Percentiles rank a stretch among this genome's conserved stretches.
Conservation (phyloP, 768 basidiomycete species). For the Dioszegia aurantiaca region DNA sequence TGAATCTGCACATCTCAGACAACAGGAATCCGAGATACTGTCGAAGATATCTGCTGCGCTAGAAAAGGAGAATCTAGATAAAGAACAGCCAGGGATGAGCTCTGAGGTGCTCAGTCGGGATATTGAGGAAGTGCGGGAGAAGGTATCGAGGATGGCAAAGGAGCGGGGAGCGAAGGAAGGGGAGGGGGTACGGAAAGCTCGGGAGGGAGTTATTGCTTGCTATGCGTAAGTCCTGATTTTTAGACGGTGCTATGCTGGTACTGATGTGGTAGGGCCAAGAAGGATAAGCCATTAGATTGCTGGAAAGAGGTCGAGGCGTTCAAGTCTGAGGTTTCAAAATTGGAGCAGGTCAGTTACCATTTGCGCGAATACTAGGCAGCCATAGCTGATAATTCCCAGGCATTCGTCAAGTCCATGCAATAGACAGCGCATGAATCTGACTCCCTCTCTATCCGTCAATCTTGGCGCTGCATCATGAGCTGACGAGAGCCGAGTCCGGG, state of each 20-base stretch:
- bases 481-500: too few relatives aligned
- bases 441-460: too few relatives aligned
- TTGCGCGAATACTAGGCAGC: not conserved
- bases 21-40: constrained; percentile 49
- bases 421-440: constrained; percentile 22
- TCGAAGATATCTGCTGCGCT: constrained; percentile 47
- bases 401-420: constrained; percentile 47
- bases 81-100: constrained; percentile 48
- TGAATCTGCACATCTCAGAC: constrained; percentile 47
- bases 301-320: constrained; percentile 52
- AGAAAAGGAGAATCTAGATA: constrained; percentile 52
- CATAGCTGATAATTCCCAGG: constrained; percentile 24
- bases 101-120: constrained; percentile 48
- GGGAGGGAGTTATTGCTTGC: constrained; percentile 47
- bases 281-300: constrained; percentile 51
- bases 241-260: not conserved
- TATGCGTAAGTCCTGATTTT: constrained; percentile 47
- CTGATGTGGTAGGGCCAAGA: constrained; percentile 39
- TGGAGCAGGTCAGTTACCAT: constrained; percentile 49
- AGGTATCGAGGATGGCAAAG: constrained; percentile 46
- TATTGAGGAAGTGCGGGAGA: constrained; percentile 52
- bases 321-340: constrained; percentile 50
- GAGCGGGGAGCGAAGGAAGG: constrained; percentile 37
- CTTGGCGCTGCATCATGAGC: too few relatives aligned
- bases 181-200: constrained; percentile 39